A percentile compares a stretch with the other conserved stretches of the same genome.
Conservation (phyloP, 2,329 filamentous ascomycete genomes). For the Colletotrichum sp. region DNA sequence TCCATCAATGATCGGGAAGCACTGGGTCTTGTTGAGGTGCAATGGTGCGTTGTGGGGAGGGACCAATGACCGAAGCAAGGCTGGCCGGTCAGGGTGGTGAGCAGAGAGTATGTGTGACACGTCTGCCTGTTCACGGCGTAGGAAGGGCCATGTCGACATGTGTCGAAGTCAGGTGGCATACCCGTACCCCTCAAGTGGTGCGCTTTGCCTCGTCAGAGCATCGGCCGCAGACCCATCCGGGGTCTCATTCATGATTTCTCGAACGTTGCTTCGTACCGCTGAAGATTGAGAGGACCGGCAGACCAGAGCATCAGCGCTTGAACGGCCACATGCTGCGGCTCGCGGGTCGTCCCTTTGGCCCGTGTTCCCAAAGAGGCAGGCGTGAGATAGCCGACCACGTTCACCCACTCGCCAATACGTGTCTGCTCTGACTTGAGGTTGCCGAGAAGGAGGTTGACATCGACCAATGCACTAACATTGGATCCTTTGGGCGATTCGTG, state of each 20-base stretch:
- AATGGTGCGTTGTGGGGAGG: neutral
- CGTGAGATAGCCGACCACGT: conserved; percentile 82
- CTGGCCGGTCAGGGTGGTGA: neutral
- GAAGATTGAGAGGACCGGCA: conserved; percentile 73
- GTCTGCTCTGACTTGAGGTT: conserved; percentile 67
- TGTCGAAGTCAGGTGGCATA: neutral
- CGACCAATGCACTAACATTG: conserved; percentile 62
- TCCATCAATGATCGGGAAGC: neutral
- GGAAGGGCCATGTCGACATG: neutral
- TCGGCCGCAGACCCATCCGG: neutral
- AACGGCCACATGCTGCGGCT: conserved; percentile 47
- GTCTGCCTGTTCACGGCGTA: neutral
- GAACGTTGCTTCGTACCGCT: conserved; percentile 29
- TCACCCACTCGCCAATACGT: conserved; percentile 83
- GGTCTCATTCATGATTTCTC: neutral
- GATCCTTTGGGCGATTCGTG: conserved; percentile 64
- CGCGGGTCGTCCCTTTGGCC: conserved; percentile 11
- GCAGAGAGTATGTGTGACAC: neutral
- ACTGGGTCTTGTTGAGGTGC: neutral
- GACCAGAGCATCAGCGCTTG: conserved; percentile 82
- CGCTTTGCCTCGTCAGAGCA: neutral
- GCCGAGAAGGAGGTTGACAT: conserved; percentile 74
- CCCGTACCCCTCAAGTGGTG: neutral
- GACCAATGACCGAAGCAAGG: neutral
- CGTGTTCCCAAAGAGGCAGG: conserved; percentile 19